Percentiles rank a stretch among this genome's conserved stretches.
Evolutionary conservation across 306 rosid species (phyloP).

Genomic region (Macrotyloma uniflorum): DNA sequence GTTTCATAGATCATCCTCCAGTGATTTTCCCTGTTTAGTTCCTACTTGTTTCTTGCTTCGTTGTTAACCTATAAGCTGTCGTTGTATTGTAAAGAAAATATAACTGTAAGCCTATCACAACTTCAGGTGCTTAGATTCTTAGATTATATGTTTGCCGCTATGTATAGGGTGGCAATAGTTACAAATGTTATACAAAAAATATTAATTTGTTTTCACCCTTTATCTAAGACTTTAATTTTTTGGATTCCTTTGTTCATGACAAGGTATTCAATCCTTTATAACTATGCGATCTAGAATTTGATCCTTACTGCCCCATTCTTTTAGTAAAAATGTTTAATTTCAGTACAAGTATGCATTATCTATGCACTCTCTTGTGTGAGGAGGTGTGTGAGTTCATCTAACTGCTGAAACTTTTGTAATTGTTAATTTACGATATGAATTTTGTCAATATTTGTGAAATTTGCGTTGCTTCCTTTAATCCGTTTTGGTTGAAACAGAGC

Average conservation of each 20-base stretch:
- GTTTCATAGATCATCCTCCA: conserved; percentile 10
- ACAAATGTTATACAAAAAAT: neutral
- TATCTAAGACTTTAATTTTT: neutral
- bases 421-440: neutral
- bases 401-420: neutral
- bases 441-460: neutral
- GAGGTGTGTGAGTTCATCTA: neutral
- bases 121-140: neutral
- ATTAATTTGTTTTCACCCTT: neutral
- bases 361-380: neutral
- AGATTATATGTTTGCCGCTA: neutral
- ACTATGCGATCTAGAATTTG: neutral
- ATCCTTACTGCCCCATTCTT: neutral
- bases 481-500: neutral
- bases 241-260: neutral
- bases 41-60: conserved; percentile 2
- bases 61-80: neutral
- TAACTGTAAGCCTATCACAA: neutral
- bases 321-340: neutral
- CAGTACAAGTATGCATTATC: neutral
- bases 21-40: neutral
- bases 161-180: neutral
- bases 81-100: neutral
- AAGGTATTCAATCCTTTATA: neutral
- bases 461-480: neutral